Evolutionary conservation across 352 stramenopile species (phyloP), one percentile per base, ranked within the genome.

Genomic region (Globisporangium viniferum): DNA sequence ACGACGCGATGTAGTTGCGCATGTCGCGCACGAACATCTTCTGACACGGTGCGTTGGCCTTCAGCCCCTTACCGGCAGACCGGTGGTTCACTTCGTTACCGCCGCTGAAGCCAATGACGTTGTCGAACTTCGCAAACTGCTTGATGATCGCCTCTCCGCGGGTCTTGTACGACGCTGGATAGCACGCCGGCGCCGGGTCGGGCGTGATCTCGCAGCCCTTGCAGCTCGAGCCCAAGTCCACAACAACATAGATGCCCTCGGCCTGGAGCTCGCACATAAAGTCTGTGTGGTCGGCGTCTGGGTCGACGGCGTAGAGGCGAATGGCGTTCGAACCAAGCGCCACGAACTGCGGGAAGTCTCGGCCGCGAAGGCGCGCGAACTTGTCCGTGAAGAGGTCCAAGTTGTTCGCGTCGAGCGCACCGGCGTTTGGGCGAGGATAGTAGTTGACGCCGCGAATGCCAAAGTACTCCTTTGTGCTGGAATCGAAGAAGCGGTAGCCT

Each of bases 11-110:
- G 73, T 81, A 97, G 39, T 75, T 74, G 54, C 89, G 77, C 87
- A 97, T 97, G 74, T 96, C 90, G 0, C 81, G 77, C 46, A 97
- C 74, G 68, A 95, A 95, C 69, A 94, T 97, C 68, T 96, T 97
- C 63, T 95, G 87, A 70, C 90, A 97, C 36, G 90, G 80, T 31
- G 82, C 84, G 71, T 95, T 94, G 69, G 70, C 79, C 36, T 82
- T 72, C 60, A 77, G 72, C 1, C 66, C 59, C 18, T 82, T 79
- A 20, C 74, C 80, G 29, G 62, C 66, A 5, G 79, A 81, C 69
- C 75, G 77, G 70, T 94, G 78, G 74, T 93, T 95, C 44, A 94
- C 81, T 73, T 96, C 88, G 71, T 96, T 95, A 49, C 86, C 88
- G 12, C 73, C 83, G 27, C 78, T 88, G 69, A 92, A 92, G n/a